Conservation (phyloP, 306 rosid species). For the Styphnolobium japonicum region DNA sequence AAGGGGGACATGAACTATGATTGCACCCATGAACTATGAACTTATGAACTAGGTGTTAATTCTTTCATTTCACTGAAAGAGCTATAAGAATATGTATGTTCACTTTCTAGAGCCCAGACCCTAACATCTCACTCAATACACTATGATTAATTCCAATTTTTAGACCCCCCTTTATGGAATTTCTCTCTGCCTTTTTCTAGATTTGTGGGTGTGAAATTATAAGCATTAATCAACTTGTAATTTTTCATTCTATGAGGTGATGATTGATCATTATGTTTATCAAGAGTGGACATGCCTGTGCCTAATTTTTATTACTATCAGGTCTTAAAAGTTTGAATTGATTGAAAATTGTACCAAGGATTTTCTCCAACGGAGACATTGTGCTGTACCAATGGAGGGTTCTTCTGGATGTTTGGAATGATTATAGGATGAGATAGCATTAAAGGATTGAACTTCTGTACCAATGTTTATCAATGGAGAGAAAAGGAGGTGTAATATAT, state of each 20-base stretch:
- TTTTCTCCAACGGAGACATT: constrained; percentile 8
- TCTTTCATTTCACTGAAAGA: constrained; percentile 33
- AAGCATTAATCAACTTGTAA: constrained; percentile 31
- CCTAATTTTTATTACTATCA: constrained; percentile 37
- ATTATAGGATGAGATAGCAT: constrained; percentile 25
- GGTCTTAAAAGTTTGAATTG: constrained; percentile 23
- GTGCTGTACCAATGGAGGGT: constrained; percentile 5
- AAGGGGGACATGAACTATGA: constrained; percentile 39
- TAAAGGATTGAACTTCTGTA: constrained; percentile 15
- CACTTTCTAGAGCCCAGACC: constrained; percentile 50
- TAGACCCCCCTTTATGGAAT: constrained; percentile 30
- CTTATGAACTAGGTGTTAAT: constrained; percentile 29
- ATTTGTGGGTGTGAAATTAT: constrained; percentile 23
- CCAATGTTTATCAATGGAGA: constrained; percentile 12
- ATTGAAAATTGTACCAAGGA: constrained; percentile 25
- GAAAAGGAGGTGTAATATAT: constrained; percentile 7
- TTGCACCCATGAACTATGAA: too few species aligned
- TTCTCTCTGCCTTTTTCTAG: constrained; percentile 27
- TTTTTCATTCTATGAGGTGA: constrained; percentile 40
- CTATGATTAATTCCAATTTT: constrained; percentile 30
- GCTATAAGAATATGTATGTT: constrained; percentile 22
- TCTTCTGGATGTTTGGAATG: constrained; percentile 29
- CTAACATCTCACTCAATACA: constrained; percentile 32
- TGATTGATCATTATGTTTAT: constrained; percentile 55
- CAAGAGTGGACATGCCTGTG: constrained; percentile 48